Evolutionary conservation across 139 green algal species (phyloP).

Genomic region (Yamagishiella unicocca): DNA sequence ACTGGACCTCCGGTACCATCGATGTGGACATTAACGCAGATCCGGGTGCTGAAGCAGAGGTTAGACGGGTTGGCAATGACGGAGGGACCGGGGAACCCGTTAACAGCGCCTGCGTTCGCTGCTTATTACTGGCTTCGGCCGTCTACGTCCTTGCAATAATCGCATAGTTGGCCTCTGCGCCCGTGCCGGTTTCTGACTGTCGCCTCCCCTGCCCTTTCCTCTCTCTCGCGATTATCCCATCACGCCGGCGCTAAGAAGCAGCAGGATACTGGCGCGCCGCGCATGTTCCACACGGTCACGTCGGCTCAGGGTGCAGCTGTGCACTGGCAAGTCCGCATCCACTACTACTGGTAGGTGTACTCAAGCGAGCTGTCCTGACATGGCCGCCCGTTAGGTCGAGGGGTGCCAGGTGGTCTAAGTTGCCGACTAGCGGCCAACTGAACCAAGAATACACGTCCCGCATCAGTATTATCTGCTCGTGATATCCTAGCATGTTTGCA

Average conservation of each 20-base stretch:
- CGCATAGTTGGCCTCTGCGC: no score
- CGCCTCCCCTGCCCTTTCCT: background rate
- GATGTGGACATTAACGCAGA: conserved; percentile 63
- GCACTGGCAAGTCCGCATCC: conserved; percentile 89
- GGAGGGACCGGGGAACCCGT: no score
- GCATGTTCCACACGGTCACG: conserved; percentile 85
- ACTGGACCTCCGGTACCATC: conserved; percentile 84
- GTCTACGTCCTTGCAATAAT: no score
- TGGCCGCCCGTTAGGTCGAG: no score
- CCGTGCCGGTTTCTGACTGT: background rate
- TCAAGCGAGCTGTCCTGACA: no score
- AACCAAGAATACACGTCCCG: no score
- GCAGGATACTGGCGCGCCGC: background rate
- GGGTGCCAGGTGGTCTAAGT: no score
- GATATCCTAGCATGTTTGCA: no score
- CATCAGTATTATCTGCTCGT: no score
- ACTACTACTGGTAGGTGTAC: conserved; percentile 85
- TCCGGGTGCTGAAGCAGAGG: conserved; percentile 3
- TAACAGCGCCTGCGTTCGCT: no score
- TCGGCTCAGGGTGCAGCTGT: conserved; percentile 81
- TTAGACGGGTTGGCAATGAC: background rate
- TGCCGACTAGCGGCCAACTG: no score
- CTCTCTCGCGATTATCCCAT: background rate
- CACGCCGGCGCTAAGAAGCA: background rate
- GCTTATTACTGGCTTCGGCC: no score